phyloP scores from a whole-genome alignment of 495 filamentous ascomycete species.

The Baudoinia panamericana region DNA sequence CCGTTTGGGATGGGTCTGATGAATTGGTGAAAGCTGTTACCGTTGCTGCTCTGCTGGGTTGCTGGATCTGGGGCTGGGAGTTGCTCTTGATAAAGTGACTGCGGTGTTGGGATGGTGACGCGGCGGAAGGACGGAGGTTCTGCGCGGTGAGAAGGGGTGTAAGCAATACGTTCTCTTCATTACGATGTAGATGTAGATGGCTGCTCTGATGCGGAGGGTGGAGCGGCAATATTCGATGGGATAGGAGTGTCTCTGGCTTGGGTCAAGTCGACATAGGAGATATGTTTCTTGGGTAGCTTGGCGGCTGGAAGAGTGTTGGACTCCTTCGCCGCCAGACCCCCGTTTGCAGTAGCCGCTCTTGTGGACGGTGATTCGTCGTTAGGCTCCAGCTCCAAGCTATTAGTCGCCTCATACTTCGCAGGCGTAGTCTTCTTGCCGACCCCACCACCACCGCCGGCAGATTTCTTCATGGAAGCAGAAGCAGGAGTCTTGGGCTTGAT shows the following conservation, averaged over 20 bases:
- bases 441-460: no score
- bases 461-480: slow-evolving; percentile 1
- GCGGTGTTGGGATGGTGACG: not conserved
- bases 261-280: not conserved
- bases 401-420: no score
- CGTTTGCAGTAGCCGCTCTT: no score
- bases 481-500: not conserved
- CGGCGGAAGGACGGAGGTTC: slow-evolving; percentile 7
- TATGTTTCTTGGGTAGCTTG: not conserved
- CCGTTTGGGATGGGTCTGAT: slow-evolving; percentile 1
- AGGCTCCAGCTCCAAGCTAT: no score
- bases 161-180: slow-evolving; percentile 4
- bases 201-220: no score
- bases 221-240: no score
- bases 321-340: no score
- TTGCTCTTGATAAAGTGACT: not conserved
- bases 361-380: no score
- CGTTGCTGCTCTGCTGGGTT: slow-evolving; percentile 12
- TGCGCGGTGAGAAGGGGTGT: not conserved
- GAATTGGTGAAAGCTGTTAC: slow-evolving; percentile 6
- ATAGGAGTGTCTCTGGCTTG: not conserved
- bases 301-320: not conserved
- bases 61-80: not conserved
- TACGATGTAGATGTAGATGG: no score
- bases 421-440: no score